phyloP scores from a whole-genome alignment of 192 early-diverging fungal species.

The Phlyctochytrium arcticum region DNA sequence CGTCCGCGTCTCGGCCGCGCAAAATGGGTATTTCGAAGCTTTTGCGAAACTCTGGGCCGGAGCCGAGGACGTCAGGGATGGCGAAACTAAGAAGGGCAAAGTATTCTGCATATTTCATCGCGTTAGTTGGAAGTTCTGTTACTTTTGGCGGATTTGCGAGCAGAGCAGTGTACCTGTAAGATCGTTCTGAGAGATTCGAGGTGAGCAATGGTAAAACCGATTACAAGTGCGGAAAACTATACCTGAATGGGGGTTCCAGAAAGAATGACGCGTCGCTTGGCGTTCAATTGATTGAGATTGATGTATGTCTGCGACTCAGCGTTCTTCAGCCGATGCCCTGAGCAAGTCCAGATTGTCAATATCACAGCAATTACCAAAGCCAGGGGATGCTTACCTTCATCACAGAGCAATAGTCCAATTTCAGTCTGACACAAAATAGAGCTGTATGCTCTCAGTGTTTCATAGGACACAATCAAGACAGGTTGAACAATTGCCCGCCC shows the following conservation, averaged over 20 bases:
- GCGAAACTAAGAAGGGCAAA: slow-evolving; percentile 93
- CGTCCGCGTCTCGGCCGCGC: slow-evolving; percentile 86
- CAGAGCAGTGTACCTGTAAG: slow-evolving; percentile 31
- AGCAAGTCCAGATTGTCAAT: background rate
- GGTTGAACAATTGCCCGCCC: slow-evolving; percentile 83
- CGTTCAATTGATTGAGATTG: slow-evolving; percentile 77
- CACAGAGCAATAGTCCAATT: slow-evolving; percentile 91
- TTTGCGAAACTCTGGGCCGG: slow-evolving; percentile 81
- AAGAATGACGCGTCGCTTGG: slow-evolving; percentile 87
- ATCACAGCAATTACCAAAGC: background rate
- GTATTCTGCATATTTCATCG: slow-evolving; percentile 66
- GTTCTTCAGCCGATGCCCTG: slow-evolving; percentile 89
- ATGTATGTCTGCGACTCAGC: slow-evolving; percentile 78
- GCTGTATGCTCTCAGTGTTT: slow-evolving; percentile 83
- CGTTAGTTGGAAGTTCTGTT: too few species aligned
- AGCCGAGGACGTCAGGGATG: slow-evolving; percentile 88
- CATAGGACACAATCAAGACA: slow-evolving; percentile 98
- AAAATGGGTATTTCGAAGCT: slow-evolving; percentile 93
- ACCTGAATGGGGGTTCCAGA: slow-evolving; percentile 93
- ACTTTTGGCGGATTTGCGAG: background rate
- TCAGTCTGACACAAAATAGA: slow-evolving; percentile 70
- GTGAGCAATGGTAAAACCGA: background rate
- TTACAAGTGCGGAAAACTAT: background rate
- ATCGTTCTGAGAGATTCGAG: slow-evolving; percentile 38
- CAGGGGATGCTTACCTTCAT: slow-evolving; percentile 64